Evolutionary conservation across 495 filamentous ascomycete genomes (phyloP), one percentile per base, ranked within the genome.

Genomic region (Lepraria neglecta): DNA sequence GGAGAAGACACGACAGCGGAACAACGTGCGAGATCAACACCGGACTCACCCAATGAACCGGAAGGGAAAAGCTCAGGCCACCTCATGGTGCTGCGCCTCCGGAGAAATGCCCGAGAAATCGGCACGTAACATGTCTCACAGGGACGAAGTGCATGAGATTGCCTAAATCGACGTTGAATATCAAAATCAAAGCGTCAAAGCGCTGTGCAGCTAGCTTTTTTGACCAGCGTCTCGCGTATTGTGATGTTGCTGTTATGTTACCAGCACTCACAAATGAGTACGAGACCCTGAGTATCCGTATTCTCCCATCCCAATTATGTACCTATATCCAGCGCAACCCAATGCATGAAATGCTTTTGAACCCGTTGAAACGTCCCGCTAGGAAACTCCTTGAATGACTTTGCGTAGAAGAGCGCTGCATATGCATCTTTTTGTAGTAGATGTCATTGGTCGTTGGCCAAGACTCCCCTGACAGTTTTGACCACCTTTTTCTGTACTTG

Each of bases 401-500:
- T 35, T 5, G 33, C 19, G 51, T 54, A 33, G 30, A 35, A 4
- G 31, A 19, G 31, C 30, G n/a, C 30, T 11, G 11, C 17, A n/a
- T 6, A 5, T 40, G 7, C 7, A 21, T n/a, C 30, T 30, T 47
- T 40, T 1, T 10, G 19, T 6, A 3, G 19, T 31, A 27, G 6
- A 46, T 31, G 42, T 68, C 56, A 68, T 56, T 62, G 54, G 42
- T 69, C 68, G 28, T 72, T 62, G 15, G 59, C 68, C 27, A 72
- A 24, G 12, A 64, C 62, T 21, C 67, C 63, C 35, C 59, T 50
- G 3, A 69, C 65, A 6, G 64, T 70, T 45, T 68, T 63, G 21
- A 87, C 86, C 64, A 80, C 77, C 45, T 79, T 72, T 19, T 75
- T 74, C 75, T 88, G 80, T 40, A 97, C 90, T 51, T 84, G 78